Percentiles rank a stretch among this genome's conserved stretches.
Conservation (phyloP, 441 rosid species). For the Raphanus hybrid region DNA sequence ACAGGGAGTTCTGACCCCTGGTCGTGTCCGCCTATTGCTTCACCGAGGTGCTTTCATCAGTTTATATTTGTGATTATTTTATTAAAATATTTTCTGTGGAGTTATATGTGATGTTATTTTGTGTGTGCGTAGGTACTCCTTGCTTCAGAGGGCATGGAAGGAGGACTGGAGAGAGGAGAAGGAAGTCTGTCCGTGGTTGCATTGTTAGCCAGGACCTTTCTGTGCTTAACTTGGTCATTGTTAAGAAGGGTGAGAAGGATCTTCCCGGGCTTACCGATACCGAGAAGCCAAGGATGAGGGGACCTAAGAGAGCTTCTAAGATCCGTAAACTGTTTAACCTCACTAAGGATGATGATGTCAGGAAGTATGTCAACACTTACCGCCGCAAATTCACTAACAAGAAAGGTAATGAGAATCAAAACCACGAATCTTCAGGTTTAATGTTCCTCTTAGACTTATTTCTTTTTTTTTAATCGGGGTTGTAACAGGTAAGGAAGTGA, state of each 20-base stretch:
- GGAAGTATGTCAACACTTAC: conserved; percentile 70
- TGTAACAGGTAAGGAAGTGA: conserved; percentile 59
- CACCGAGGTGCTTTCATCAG: too few relatives aligned
- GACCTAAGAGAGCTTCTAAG: conserved; percentile 74
- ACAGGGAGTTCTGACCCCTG: conserved; percentile 68
- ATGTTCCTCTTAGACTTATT: too few relatives aligned
- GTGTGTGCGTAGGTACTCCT: conserved; percentile 52
- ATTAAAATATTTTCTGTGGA: too few relatives aligned
- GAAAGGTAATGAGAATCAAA: conserved; percentile 38
- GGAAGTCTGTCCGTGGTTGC: conserved; percentile 76
- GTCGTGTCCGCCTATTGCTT: conserved; percentile 20
- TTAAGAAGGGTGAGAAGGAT: conserved; percentile 65
- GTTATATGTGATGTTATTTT: too few relatives aligned
- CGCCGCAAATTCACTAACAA: conserved; percentile 60
- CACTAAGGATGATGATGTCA: conserved; percentile 64
- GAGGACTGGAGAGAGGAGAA: conserved; percentile 64
- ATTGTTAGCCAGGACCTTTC: conserved; percentile 70
- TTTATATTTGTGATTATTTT: too few relatives aligned
- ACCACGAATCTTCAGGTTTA: too few relatives aligned
- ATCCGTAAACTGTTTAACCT: conserved; percentile 65
- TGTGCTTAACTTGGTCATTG: conserved; percentile 64
- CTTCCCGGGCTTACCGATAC: conserved; percentile 70
- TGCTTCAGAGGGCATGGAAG: conserved; percentile 72
- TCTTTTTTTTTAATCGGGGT: background rate
- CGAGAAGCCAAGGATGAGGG: conserved; percentile 75